Base-by-base conservation (phyloP, 805 yeast genomes). In the Suhomyces sp. region DNA sequence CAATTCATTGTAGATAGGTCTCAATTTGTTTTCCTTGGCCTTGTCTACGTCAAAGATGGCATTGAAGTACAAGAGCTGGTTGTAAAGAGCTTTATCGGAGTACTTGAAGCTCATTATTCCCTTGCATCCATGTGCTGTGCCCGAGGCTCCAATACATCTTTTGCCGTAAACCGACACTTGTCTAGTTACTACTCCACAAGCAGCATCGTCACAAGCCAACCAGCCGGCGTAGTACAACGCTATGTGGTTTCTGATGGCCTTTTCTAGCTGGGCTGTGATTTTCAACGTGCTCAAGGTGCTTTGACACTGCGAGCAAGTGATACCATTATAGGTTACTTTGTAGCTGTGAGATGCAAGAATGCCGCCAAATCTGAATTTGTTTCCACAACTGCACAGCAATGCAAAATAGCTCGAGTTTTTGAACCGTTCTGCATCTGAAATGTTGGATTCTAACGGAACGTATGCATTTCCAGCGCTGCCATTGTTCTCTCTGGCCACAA, bases 101-200 rank as follows among this genome's bases (percentile, higher is more conserved):
- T 88, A 94, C 53, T 78, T 79, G 68, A 84, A 88, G 54, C 82
- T 76, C 90, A 91, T 87, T 9, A 87, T 82, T 38, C 98, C 97
- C 61, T 88, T 87, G 63, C 89, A 85, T 19, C 83, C 84, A 57
- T 74, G 79, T 1, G 85, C 83, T 42, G 73, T 78, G 2, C 89
- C 89, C 62, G 78, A 79, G 53, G 68, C 68, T 42, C 89, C 87
- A 54, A 90, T 77, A 68, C 98, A 91, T 59, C 93, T 80, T 60
- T 86, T 83, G 50, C 98, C 98, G 63, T 89, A 90, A 4, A 92
- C 97, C 19, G 92, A 84, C 23, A 94, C 80, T 64, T 92, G 96
- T 56, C 97, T 79, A 0, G 97, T 92, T 13, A 78, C 77, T 50
- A 82, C 76, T 1, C 88, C 89, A 72, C 98, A 93, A 1, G 94